phyloP scores from a whole-genome alignment of 2,329 filamentous ascomycete genomes.

The Phyllosticta citribraziliensis region DNA sequence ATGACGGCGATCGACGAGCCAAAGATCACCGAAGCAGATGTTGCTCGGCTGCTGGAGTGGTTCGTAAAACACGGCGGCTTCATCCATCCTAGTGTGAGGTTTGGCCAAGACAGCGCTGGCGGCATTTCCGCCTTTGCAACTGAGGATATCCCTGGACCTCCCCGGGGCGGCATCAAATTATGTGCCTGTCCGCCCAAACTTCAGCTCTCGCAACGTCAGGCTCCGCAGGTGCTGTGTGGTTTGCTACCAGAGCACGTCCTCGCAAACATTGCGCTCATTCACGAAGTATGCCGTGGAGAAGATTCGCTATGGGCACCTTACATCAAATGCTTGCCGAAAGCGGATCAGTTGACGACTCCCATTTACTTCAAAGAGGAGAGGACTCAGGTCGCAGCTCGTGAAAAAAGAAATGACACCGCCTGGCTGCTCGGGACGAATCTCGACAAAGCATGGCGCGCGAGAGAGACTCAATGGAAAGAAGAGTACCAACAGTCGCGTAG shows the following conservation, averaged over 20 bases:
- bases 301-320: conserved; percentile 27
- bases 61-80: conserved; percentile 23
- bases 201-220: conserved; percentile 6
- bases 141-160: conserved; percentile 9
- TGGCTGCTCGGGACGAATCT: conserved; percentile 29
- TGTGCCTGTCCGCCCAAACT: conserved; percentile 2
- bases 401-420: conserved; percentile 17
- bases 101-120: conserved; percentile 21
- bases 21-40: background rate
- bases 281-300: conserved; percentile 11
- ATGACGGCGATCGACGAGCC: background rate
- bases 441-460: conserved; percentile 11
- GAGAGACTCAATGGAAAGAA: conserved; percentile 25
- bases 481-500: conserved; percentile 26
- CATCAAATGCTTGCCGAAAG: conserved; percentile 24
- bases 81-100: conserved; percentile 21
- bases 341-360: conserved; percentile 25
- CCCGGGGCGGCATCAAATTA: conserved; percentile 13
- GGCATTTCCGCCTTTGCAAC: conserved; percentile 21
- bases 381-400: background rate
- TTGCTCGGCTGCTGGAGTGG: conserved; percentile 18
- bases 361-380: conserved; percentile 25
- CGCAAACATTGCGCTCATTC: conserved; percentile 11
- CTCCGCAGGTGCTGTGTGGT: conserved; percentile 7
- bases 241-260: conserved; percentile 24